Evolutionary conservation across 2,329 filamentous ascomycete species (phyloP), one percentile per base, ranked within the genome.

Genomic region (Fusarium continuum): DNA sequence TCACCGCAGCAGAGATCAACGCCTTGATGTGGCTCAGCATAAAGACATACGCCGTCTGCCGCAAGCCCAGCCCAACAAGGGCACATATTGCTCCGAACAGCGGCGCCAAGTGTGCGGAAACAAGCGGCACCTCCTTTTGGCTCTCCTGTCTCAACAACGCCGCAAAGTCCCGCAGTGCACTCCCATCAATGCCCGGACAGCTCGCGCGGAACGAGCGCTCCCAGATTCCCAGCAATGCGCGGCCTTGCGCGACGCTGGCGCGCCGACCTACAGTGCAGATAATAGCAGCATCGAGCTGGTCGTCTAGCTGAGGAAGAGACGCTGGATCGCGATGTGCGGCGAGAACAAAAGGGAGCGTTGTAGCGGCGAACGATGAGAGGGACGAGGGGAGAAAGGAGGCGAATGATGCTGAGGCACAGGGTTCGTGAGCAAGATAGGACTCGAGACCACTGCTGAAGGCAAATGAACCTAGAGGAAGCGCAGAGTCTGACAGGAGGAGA

Each of bases 361-460:
- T 90, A 44, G 85, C 85, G 31, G 91, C 89, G 71, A 91, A 86
- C 8, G 90, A 90, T 7, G 85, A 83, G 6, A 94, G 77, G 4
- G 91, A 92, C 19, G 91, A 79, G 10, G 84, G 82, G 14, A 95
- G 83, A 77, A 95, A 95, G 39, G 79, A 76, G 36, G 85, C 73
- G 75, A 92, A 90, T 19, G 78, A 74, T 17, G 78, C 72, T 16
- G 74, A 60, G 34, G 74, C 74, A 6, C 75, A 75, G 3, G 64
- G 51, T 66, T 81, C 81, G 79, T 95, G 91, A 4, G 89, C 88
- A 16, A 93, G 86, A 75, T 90, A 94, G 34, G 91, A 94, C 78
- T 95, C 91, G 14, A 95, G 84, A 4, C 91, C 91, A 67, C 87
- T 90, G 79, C 88, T 91, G 79, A 94, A 95, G 70, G 91, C 91